A percentile compares a stretch with the other conserved stretches of the same genome.
Conservation (phyloP, 1,284 basidiomycete species). For the Sporisorium scitamineum region DNA sequence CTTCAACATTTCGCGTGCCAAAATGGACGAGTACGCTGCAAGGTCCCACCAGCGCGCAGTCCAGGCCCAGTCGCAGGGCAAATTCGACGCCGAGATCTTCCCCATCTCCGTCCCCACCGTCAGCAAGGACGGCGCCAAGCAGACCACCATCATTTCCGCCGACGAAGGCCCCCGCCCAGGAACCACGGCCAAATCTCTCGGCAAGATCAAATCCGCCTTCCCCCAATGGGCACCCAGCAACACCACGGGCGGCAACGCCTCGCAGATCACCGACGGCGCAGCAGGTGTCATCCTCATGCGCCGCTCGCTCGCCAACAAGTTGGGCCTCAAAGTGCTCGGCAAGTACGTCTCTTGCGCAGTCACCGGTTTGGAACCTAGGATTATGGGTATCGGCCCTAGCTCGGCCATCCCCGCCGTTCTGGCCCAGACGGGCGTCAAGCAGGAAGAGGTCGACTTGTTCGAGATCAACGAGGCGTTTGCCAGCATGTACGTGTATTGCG, state of each 20-base stretch:
- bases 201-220: conserved; percentile 82
- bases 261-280: conserved; percentile 84
- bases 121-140: conserved; percentile 74
- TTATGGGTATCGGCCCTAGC: conserved; percentile 79
- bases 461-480: conserved; percentile 82
- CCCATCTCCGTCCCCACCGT: conserved; percentile 73
- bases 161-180: conserved; percentile 87
- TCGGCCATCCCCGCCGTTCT: conserved; percentile 70
- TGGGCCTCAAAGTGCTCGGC: conserved; percentile 80
- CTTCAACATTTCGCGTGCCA: conserved; percentile 82
- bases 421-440: conserved; percentile 76
- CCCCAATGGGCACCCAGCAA: conserved; percentile 84
- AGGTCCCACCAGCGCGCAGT: conserved; percentile 83
- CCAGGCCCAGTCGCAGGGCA: conserved; percentile 75
- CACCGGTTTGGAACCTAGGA: conserved; percentile 79
- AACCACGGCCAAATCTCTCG: conserved; percentile 79
- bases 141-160: conserved; percentile 75
- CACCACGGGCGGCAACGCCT: conserved; percentile 90
- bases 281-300: conserved; percentile 88
- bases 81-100: conserved; percentile 82
- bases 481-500: conserved; percentile 74
- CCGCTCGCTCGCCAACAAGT: conserved; percentile 82
- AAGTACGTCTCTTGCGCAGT: conserved; percentile 83
- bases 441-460: conserved; percentile 82
- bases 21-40: conserved; percentile 87